These are phyloP conservation scores for Pterula multifida DNA, from an alignment of 1,284 basidiomycete genomes.

Conservation along the genomic window DNA sequence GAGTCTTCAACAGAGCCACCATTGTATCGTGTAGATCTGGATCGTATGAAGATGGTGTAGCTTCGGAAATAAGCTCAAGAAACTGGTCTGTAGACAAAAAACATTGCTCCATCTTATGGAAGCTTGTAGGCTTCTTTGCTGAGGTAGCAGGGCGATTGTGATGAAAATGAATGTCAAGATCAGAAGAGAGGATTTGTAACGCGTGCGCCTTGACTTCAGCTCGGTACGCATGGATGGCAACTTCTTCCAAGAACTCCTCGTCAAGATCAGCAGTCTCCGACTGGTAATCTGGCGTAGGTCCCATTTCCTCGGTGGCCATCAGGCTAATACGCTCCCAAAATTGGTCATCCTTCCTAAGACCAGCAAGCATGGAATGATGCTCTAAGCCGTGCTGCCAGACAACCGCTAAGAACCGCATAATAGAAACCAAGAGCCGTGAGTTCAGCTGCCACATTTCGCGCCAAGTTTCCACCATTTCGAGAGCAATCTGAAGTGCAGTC, in stretches of 20 bases:
- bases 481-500: conserved; percentile 49
- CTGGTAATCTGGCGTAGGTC: conserved; percentile 53
- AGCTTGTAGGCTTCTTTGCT: conserved; percentile 43
- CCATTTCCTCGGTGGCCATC: conserved; percentile 53
- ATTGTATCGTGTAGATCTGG: conserved; percentile 56
- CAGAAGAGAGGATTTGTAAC: conserved; percentile 58
- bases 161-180: conserved; percentile 48
- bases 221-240: conserved; percentile 57
- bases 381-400: conserved; percentile 80
- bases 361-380: conserved; percentile 49
- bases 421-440: conserved; percentile 64
- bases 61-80: conserved; percentile 52
- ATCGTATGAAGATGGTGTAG: conserved; percentile 56
- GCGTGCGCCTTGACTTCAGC: conserved; percentile 67
- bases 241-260: conserved; percentile 48
- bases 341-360: conserved; percentile 37
- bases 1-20: conserved; percentile 26
- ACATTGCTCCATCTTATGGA: conserved; percentile 37
- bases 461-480: conserved; percentile 58
- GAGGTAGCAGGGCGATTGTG: conserved; percentile 22
- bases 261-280: conserved; percentile 30
- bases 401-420: conserved; percentile 69
- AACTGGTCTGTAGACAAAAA: conserved; percentile 52
- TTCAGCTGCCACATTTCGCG: conserved; percentile 62
- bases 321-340: conserved; percentile 58